Evolutionary conservation across 2,329 filamentous ascomycete species (phyloP), one percentile per base, ranked within the genome.

Genomic region (Stagonosporopsis chrysanthemi): DNA sequence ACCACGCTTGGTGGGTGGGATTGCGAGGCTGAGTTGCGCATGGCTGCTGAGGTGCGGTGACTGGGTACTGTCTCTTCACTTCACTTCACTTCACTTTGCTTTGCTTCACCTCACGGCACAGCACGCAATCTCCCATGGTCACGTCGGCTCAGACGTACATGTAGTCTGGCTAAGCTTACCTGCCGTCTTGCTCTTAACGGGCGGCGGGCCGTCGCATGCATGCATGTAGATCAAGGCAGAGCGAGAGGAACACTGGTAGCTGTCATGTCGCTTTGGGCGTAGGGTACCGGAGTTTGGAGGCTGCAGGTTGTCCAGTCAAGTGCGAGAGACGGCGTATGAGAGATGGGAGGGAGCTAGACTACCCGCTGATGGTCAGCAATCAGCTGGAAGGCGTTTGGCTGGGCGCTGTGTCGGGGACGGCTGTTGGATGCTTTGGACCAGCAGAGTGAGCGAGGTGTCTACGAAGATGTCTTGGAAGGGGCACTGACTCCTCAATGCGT

Each of bases 141-240:
- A 1, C 29, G 12, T 7, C 15, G 19, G 23, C 8, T 6, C 17
- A 19, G 39, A 11, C 39, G 26, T n/a, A 17, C 2, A 2, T 29
- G 38, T 43, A 24, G 49, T 47, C 23, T 26, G 6, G 3, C 23
- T 52, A 48, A 57, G 54, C 38, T 57, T 48, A 11, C 23, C 8
- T 26, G 4, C 24, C 24, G 14, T 7, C 15, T 6, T n/a, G n/a
- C 31, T 33, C 14, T 7, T 43, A 19, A 40, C 48, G 38, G 33
- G 38, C 33, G n/a, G 23, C 54, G 54, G 54, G 54, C 54, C 54
- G 54, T 29, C 29, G 12, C 29, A 31, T 33, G 31, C 31, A 52
- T 57, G 54, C 54, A 57, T 42, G 52, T 38, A 40, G 54, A 57
- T 57, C 54, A 52, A 43, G 44, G 31, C 46, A 45, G 45, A 22